Evolutionary conservation across 1,284 basidiomycete species (phyloP), one percentile per base, ranked within the genome.

Genomic region (Inonotus obliquus): DNA sequence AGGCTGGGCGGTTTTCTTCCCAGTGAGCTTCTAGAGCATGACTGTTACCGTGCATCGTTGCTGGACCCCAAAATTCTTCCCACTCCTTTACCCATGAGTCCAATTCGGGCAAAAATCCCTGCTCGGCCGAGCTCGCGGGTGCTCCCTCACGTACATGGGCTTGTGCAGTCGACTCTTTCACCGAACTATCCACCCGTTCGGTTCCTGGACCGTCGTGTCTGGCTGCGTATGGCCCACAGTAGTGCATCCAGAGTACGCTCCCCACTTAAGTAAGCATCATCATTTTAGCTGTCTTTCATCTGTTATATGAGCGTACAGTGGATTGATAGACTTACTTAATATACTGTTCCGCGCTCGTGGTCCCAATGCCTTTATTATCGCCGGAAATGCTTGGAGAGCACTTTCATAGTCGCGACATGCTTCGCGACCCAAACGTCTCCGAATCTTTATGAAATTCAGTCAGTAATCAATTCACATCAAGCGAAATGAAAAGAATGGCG

Each of bases 341-440:
- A 86, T 77, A 68, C 85, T 89, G 65, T 83, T 81, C 71, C 83
- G 85, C 45, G 81, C 84, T 65, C 88, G 82, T 63, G 78, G 79
- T 19, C 86, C 87, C 21, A 89, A 74, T 69, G 82, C 79, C 19
- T 76, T 75, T 65, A 89, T 74, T 59, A 90, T 84, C 62, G 76
- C 72, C 61, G 86, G 77, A 65, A 91, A 73, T 67, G 80, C 80
- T 57, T 77, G 75, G 59, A 82, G 74, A 19, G 87, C 83, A 82
- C 82, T 86, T 19, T 51, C 44, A 52, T 57, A 54, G 19, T 51
- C 62, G 48, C 59, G 62, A 29, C 58, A 51, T 32, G 25, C 58
- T 1, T 11, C 35, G 32, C 52, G 37, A 17, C 44, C n/a, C 10
- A 62, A 45, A 38, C 57, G 48, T 35, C 51, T 47, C 37, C 61